Conservation (phyloP, 2,329 filamentous ascomycete species). For the Alternaria sp. region DNA sequence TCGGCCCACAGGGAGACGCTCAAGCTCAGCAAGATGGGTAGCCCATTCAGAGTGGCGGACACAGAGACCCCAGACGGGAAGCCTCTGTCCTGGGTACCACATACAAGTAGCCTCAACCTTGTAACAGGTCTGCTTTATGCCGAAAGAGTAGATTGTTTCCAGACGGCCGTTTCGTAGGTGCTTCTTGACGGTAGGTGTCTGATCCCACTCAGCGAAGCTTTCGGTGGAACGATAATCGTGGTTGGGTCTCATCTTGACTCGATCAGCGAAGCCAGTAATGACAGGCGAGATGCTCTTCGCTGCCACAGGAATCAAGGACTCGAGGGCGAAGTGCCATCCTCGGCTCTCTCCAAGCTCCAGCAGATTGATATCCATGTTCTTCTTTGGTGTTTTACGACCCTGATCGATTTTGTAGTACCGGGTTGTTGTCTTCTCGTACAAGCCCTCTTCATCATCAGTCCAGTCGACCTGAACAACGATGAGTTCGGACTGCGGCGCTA, state of each 20-base stretch:
- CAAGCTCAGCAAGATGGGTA: constrained; percentile 33
- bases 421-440: constrained; percentile 35
- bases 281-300: constrained; percentile 27
- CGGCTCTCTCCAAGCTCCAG: constrained; percentile 38
- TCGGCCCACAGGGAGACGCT: constrained; percentile 29
- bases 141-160: constrained; percentile 41
- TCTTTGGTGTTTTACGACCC: constrained; percentile 16
- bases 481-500: background rate
- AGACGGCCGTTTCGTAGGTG: constrained; percentile 21
- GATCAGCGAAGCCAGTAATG: constrained; percentile 30
- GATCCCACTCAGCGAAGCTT: constrained; percentile 28
- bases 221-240: constrained; percentile 19
- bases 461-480: constrained; percentile 41
- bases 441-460: constrained; percentile 38
- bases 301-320: constrained; percentile 29
- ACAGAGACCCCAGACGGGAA: constrained; percentile 39
- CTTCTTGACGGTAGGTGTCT: constrained; percentile 19
- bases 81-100: constrained; percentile 32
- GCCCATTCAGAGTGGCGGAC: constrained; percentile 41
- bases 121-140: constrained; percentile 35
- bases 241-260: constrained; percentile 21
- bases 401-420: constrained; percentile 30
- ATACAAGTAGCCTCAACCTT: constrained; percentile 32
- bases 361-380: constrained; percentile 43
- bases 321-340: constrained; percentile 40